Conservation (phyloP, 192 early-diverging fungal species). For the Paraglomus brasilianum region DNA sequence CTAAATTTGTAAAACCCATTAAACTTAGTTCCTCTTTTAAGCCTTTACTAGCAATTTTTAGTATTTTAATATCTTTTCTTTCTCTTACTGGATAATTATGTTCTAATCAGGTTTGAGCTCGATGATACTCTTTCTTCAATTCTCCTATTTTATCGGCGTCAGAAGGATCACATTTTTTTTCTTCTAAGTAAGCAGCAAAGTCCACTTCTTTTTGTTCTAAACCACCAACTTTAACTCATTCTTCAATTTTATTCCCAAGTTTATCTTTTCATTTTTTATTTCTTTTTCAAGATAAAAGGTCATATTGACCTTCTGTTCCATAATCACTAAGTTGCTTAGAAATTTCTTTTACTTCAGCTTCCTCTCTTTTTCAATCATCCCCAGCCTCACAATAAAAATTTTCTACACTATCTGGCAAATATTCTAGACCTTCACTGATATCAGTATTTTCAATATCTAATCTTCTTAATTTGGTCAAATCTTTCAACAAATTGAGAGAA, state of each 20-base stretch:
- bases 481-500: background rate
- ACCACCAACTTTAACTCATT: too few relatives aligned
- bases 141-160: too few relatives aligned
- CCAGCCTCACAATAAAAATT: background rate
- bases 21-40: conserved; percentile 3
- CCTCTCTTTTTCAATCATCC: background rate
- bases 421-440: background rate
- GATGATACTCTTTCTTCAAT: too few relatives aligned
- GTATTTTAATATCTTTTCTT: background rate
- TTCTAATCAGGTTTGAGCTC: conserved; percentile 6
- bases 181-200: too few relatives aligned
- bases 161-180: too few relatives aligned
- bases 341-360: background rate
- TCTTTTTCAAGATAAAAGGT: background rate
- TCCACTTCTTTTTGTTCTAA: too few relatives aligned
- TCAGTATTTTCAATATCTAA: conserved; percentile 7
- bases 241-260: too few relatives aligned
- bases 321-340: background rate
- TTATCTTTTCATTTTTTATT: too few relatives aligned
- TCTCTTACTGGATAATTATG: background rate
- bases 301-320: background rate
- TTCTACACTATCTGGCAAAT: background rate
- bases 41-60: background rate
- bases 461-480: background rate
- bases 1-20: conserved; percentile 2